Evolutionary conservation across 108 stramenopile genomes (phyloP).

Genomic region (Conticribra guillardii): DNA sequence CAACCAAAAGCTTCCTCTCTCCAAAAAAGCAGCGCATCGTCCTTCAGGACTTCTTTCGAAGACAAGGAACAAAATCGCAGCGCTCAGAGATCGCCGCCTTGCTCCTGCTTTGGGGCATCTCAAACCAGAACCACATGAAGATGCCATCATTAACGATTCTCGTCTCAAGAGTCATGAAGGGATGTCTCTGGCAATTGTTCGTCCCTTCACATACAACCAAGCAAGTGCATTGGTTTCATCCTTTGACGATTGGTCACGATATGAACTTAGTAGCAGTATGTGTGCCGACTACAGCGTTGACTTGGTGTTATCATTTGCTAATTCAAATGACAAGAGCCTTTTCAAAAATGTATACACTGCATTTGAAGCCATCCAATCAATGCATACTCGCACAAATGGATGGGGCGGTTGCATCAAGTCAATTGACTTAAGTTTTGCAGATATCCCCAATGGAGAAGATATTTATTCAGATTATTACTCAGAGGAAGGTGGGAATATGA

Average conservation of each 20-base stretch:
- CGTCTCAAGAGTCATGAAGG: neutral
- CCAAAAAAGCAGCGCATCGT: too few species aligned
- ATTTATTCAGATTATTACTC: neutral
- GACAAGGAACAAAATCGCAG: too few species aligned
- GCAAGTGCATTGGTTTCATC: neutral
- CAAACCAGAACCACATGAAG: too few species aligned
- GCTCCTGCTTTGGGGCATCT: too few species aligned
- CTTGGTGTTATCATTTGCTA: neutral
- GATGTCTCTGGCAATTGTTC: neutral
- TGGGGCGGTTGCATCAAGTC: neutral
- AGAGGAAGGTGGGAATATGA: neutral
- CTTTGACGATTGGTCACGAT: neutral
- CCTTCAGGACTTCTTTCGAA: too few species aligned
- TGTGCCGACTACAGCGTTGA: neutral
- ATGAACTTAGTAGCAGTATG: neutral
- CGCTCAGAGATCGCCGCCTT: too few species aligned
- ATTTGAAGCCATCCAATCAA: neutral
- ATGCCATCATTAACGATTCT: too few species aligned
- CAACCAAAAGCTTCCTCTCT: too few species aligned
- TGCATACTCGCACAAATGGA: neutral
- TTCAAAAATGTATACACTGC: neutral
- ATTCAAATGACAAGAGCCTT: neutral
- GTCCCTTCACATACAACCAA: neutral
- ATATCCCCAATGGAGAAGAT: neutral
- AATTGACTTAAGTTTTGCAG: neutral